Evolutionary conservation across 805 yeast genomes (phyloP), one percentile per base, ranked within the genome.

Genomic region (Myxozyma udenii): DNA sequence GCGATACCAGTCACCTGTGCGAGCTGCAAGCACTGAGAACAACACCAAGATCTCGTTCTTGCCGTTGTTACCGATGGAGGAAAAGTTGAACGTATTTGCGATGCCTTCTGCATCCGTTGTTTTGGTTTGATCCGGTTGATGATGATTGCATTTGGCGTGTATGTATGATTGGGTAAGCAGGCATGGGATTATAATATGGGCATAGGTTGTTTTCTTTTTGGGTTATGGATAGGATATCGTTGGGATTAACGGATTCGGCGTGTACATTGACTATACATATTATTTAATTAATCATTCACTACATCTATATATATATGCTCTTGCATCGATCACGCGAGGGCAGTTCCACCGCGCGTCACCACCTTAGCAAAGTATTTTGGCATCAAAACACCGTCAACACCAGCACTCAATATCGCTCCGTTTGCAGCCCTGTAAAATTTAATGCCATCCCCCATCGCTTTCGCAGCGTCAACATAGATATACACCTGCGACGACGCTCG

Each of bases 391-490:
- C 95, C 95, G 6, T 74, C 58, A 63, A 80, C 74, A 1, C 95
- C 91, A 4, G 78, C 71, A 2, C 85, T 75, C 46, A 90, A 67
- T 23, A 86, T 79, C 5, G 89, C 98, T 7, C 85, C 81, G 64
- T 93, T 93, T 14, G 76, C 70, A 43, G 95, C 83, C 62, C 70
- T 74, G 68, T 72, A 84, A 48, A 93, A 78, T 52, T 62, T 60
- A 19, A 83, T 69, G 1, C 71, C 74, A n/a, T 62, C 66, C 1
- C 68, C 70, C 30, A 78, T 57, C 24, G 85, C 73, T 55, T 74
- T 74, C 2, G 65, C 71, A 2, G 77, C 69, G 61, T 89, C 81
- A 2, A 91, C 63, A 62, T 77, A 85, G 2, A 93, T 82, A 48
- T 81, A 68, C 1, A 85, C 79, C 24, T 75, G 71, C 48, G 81